Base-by-base conservation (phyloP, 129 eudicot species). In the Cynara cardunculus region DNA sequence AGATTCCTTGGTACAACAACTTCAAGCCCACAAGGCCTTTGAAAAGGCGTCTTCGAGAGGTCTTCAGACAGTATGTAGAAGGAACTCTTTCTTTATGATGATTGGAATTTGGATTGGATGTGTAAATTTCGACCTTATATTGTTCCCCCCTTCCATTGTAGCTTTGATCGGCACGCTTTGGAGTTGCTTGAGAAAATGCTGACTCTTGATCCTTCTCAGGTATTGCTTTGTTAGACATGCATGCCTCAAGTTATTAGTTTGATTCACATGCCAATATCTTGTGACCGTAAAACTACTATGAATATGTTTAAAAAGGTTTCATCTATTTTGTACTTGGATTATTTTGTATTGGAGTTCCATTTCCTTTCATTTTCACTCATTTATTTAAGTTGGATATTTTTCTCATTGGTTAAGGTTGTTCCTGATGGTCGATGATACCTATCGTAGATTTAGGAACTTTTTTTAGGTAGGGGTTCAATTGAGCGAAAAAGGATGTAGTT, bases 141-240 rank as follows among this genome's bases (percentile, higher is more conserved):
- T 25, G 25, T 4, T 25, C 27, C 13, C 14, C 28, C 35, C 21
- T 1, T 41, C 16, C 31, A 56, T 34, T 86, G 75, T 88, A 95
- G 99, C 82, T 95, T 92, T 84, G 97, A 95, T 78, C 93, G 95
- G 27, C 87, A 89, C 82, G 99, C 99, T 73, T 71, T 95, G 83
- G 99, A 95, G 73, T 84, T 95, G 62, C 87, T 95, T 79, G 99
- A 95, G 77, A 92, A 91, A 86, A 95, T 95, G 97, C 88, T 95
- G 44, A 89, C 91, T 32, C 95, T 95, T 78, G 97, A 95, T 85
- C 99, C 99, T 21, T 82, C 97, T 77, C 92, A 95, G 99, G 99
- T 95, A 86, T 71, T 73, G 46, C 64, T 37, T 71, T 77, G 72
- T 71, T 44, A 14, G 1, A 56, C 65, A 59, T 59, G 10, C 67